Evolutionary conservation across 345 rosid genomes (phyloP).

Genomic region (Adansonia digitata): DNA sequence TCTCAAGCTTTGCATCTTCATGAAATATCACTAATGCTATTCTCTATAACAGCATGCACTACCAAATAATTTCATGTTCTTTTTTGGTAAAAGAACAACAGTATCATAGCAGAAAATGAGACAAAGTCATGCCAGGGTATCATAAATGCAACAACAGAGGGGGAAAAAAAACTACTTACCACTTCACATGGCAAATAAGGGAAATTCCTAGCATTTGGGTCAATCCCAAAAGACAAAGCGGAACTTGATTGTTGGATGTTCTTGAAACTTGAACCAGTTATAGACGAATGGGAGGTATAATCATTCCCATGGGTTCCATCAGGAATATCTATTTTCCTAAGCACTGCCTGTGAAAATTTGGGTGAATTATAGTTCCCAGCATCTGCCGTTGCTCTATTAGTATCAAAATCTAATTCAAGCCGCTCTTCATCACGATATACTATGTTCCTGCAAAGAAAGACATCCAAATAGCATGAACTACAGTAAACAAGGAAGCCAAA

Average conservation of each 20-base stretch:
- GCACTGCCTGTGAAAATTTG: conserved; percentile 15
- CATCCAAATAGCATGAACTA: not conserved
- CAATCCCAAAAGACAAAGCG: conserved; percentile 10
- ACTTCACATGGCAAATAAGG: conserved; percentile 18
- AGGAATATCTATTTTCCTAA: conserved; percentile 16
- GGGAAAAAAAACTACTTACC: conserved; percentile 19
- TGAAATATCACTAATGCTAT: not conserved
- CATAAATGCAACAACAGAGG: not conserved
- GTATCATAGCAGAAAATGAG: conserved; percentile 1
- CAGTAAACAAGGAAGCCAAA: not conserved
- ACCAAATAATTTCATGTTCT: not conserved
- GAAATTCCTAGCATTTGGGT: conserved; percentile 21
- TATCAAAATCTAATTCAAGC: conserved; percentile 17
- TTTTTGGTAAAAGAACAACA: not conserved
- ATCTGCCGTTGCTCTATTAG: conserved; percentile 14
- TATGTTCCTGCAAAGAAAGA: conserved; percentile 23
- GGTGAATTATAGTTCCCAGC: conserved; percentile 16
- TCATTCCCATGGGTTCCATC: conserved; percentile 14
- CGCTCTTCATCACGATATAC: conserved; percentile 16
- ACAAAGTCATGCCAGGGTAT: not conserved
- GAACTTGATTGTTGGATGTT: conserved; percentile 16
- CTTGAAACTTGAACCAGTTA: conserved; percentile 20
- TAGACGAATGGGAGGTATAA: not conserved
- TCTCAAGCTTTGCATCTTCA: not conserved
- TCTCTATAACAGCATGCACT: not conserved